A percentile compares a stretch with the other conserved stretches of the same genome.
Conservation (phyloP, 192 early-diverging fungal species). For the Jimgerdemannia lactiflua region DNA sequence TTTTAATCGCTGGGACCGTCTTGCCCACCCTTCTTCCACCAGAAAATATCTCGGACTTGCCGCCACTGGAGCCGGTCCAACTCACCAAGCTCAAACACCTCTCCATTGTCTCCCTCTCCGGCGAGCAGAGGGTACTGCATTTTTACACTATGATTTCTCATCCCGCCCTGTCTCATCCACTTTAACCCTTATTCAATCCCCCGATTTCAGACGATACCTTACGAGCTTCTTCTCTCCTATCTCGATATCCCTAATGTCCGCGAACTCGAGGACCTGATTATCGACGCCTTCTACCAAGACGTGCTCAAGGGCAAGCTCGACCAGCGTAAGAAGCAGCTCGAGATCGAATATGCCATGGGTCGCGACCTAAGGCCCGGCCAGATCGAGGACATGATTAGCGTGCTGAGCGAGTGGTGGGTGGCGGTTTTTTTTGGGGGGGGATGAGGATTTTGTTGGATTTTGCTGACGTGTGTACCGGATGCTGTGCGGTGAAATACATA, state of each 20-base stretch:
- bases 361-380: conserved; percentile 71
- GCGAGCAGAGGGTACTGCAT: conserved; percentile 48
- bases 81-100: conserved; percentile 65
- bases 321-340: conserved; percentile 69
- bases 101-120: conserved; percentile 75
- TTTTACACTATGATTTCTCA: conserved; percentile 5
- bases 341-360: conserved; percentile 82
- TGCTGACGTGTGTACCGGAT: too few species aligned
- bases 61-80: conserved; percentile 42
- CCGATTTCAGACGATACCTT: conserved; percentile 60
- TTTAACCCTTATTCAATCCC: neutral
- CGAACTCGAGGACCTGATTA: conserved; percentile 85
- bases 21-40: conserved; percentile 1
- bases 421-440: neutral
- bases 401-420: conserved; percentile 59
- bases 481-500: too few species aligned
- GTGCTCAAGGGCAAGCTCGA: conserved; percentile 80
- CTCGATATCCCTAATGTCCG: conserved; percentile 77
- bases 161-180: neutral
- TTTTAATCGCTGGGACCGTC: neutral
- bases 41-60: conserved; percentile 48
- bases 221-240: conserved; percentile 56
- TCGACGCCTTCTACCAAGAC: conserved; percentile 81
- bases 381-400: conserved; percentile 47
- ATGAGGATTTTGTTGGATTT: too few species aligned